phyloP scores from a whole-genome alignment of 306 rosid genomes.

The Quercus gilva region DNA sequence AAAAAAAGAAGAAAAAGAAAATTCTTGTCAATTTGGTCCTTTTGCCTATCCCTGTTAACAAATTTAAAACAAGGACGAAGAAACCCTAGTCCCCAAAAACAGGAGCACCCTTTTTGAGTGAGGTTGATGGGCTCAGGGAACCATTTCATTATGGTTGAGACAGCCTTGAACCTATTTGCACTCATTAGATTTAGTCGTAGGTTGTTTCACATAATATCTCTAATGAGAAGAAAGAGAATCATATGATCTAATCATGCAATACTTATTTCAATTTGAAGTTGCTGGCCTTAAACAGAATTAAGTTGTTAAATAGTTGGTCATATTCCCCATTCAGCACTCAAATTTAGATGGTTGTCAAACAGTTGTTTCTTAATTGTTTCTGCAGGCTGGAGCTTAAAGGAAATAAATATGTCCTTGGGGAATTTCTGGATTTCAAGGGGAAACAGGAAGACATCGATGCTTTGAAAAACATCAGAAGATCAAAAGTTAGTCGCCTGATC shows the following conservation, averaged over 20 bases:
- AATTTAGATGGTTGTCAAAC: not conserved
- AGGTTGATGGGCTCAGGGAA: not conserved
- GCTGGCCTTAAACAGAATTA: not conserved
- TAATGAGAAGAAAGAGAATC: too few species aligned
- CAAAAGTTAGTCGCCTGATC: conserved; percentile 63
- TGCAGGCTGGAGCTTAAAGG: conserved; percentile 86
- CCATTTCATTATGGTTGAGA: not conserved
- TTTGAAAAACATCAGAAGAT: conserved; percentile 67
- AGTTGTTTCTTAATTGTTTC: conserved; percentile 9
- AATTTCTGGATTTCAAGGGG: conserved; percentile 89
- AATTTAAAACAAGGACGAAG: too few species aligned
- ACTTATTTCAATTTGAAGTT: not conserved
- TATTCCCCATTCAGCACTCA: not conserved
- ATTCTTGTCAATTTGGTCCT: too few species aligned
- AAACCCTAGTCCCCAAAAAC: too few species aligned
- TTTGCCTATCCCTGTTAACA: too few species aligned
- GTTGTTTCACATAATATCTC: too few species aligned
- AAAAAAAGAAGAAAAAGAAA: too few species aligned
- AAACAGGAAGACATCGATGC: conserved; percentile 66
- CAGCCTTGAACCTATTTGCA: not conserved
- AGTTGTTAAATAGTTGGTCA: not conserved
- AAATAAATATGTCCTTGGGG: conserved; percentile 72
- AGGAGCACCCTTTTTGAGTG: not conserved
- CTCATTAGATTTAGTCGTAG: too few species aligned
- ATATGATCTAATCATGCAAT: too few species aligned